A percentile compares a stretch with the other conserved stretches of the same genome.
phyloP scores from a whole-genome alignment of 2,329 filamentous ascomycete genomes.

The Diatrype stigma region DNA sequence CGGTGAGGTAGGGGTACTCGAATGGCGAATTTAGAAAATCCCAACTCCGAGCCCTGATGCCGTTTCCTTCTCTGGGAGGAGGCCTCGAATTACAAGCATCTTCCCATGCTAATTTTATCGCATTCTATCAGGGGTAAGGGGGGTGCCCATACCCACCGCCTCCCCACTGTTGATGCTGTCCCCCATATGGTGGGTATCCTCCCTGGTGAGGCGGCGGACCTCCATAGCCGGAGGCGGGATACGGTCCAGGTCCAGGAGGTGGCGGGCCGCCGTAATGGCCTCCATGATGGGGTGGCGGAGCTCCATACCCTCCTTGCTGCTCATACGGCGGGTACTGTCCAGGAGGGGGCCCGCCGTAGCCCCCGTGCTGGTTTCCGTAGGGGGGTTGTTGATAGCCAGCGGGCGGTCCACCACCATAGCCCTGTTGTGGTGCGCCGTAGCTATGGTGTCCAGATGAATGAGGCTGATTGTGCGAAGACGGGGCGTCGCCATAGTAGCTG shows the following conservation, averaged over 20 bases:
- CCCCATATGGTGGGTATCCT: constrained; percentile 2
- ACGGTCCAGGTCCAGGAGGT: background rate
- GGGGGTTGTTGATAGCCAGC: constrained; percentile 1
- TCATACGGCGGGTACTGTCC: background rate
- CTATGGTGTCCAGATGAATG: background rate
- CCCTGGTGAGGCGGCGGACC: constrained; percentile 1
- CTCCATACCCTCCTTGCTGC: constrained; percentile 26
- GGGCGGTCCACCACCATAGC: constrained; percentile 5
- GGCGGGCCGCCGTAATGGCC: constrained; percentile 1
- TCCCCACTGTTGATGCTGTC: constrained; percentile 1
- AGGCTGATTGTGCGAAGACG: background rate
- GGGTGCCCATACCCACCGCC: constrained; percentile 3
- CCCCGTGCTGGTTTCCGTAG: constrained; percentile 4
- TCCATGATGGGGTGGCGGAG: constrained; percentile 5
- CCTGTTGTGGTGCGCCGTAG: constrained; percentile 2
- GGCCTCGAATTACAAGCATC: background rate
- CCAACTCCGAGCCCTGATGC: too few species aligned
- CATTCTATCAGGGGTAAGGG: background rate
- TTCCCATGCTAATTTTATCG: background rate
- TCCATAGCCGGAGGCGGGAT: constrained; percentile 1
- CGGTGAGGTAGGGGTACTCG: too few species aligned
- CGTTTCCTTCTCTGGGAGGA: too few species aligned
- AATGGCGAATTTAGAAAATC: too few species aligned
- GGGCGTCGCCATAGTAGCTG: constrained; percentile 1
- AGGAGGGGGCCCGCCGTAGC: constrained; percentile 9